phyloP scores from a whole-genome alignment of 768 basidiomycete genomes.

The Termitomyces sp. region DNA sequence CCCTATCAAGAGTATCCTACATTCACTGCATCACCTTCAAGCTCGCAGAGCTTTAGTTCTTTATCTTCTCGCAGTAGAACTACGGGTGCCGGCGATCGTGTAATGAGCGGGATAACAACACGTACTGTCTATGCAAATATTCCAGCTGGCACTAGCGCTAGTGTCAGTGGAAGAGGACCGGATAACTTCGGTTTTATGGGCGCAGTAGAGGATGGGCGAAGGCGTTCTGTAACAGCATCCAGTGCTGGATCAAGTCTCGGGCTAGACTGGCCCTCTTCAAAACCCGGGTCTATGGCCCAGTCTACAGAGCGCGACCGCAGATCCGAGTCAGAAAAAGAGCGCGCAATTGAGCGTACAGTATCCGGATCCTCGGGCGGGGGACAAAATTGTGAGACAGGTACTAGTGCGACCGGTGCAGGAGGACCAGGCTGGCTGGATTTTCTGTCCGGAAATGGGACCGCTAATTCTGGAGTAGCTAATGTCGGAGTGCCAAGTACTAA shows the following conservation, averaged over 20 bases:
- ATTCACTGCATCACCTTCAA: neutral
- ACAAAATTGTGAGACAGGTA: neutral
- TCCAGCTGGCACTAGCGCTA: neutral
- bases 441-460: constrained; percentile 1
- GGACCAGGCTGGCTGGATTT: constrained; percentile 8
- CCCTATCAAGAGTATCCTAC: constrained; percentile 1
- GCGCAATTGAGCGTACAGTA: neutral
- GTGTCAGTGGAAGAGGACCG: neutral
- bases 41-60: neutral
- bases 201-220: neutral
- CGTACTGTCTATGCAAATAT: constrained; percentile 3
- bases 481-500: neutral
- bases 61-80: neutral
- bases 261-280: constrained; percentile 5
- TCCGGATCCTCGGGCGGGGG: constrained; percentile 4
- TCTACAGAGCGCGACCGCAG: constrained; percentile 2
- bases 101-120: neutral
- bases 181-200: neutral
- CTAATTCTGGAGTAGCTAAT: neutral
- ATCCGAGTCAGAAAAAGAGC: neutral
- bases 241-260: neutral
- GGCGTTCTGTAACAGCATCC: constrained; percentile 2
- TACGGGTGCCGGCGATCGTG: neutral
- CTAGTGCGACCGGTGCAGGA: neutral
- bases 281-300: neutral